Percentiles rank a stretch among this genome's conserved stretches.
These are phyloP conservation scores for Pyrus pyrifolia DNA, from an alignment of 306 rosid species.

Conservation along the genomic window DNA sequence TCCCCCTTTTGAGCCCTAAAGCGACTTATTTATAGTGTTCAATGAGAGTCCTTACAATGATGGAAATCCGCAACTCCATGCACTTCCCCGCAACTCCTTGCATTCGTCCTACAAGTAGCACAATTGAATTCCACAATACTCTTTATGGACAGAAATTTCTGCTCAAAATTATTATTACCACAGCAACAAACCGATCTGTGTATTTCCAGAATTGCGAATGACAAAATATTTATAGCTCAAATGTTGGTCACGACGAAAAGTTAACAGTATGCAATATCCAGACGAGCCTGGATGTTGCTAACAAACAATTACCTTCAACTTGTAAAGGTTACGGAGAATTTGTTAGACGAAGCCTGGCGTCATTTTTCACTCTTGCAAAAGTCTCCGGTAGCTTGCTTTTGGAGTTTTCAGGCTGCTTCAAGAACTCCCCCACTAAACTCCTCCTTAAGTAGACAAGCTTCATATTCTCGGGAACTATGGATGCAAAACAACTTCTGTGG, in stretches of 20 bases:
- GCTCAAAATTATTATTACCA: background rate
- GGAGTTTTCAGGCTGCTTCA: background rate
- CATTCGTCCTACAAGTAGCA: constrained; percentile 57
- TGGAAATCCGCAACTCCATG: background rate
- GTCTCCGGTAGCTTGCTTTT: background rate
- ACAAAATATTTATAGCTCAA: background rate
- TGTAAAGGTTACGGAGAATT: background rate
- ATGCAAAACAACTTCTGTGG: constrained; percentile 17
- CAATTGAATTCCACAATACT: background rate
- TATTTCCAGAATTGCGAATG: background rate
- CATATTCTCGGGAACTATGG: background rate
- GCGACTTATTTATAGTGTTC: no score
- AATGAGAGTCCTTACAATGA: background rate
- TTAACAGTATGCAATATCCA: no score
- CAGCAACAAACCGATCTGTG: background rate
- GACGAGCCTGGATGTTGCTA: no score
- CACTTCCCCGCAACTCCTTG: constrained; percentile 29
- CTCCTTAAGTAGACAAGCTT: constrained; percentile 7
- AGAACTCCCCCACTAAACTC: background rate
- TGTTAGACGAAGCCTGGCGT: background rate
- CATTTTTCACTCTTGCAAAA: constrained; percentile 8
- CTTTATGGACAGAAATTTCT: no score
- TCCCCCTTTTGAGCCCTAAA: no score
- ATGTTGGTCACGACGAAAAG: background rate
- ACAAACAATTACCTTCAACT: background rate